Evolutionary conservation across 306 rosid species (phyloP).

Genomic region (Pachyrhizus erosus): DNA sequence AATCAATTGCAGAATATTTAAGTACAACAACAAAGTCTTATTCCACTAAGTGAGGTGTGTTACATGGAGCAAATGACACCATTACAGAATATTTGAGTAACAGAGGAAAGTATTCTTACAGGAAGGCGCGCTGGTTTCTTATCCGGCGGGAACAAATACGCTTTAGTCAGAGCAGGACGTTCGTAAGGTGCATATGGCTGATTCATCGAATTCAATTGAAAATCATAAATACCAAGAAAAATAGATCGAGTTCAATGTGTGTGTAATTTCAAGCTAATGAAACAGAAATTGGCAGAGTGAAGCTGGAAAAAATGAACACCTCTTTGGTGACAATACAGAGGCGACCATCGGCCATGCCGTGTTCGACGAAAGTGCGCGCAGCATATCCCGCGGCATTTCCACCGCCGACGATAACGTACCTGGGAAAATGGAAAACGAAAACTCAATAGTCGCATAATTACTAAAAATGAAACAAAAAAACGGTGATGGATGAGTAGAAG

Average conservation of each 20-base stretch:
- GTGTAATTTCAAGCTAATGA: too few relatives aligned
- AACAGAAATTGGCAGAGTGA: not conserved
- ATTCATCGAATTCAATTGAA: not conserved
- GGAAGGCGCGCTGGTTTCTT: constrained; percentile 97
- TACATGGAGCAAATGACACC: too few relatives aligned
- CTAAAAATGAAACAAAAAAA: not conserved
- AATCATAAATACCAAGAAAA: not conserved
- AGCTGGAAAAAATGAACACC: constrained; percentile 45
- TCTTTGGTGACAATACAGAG: constrained; percentile 90
- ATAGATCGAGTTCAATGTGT: not conserved
- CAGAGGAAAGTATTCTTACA: constrained; percentile 52
- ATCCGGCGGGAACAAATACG: constrained; percentile 79
- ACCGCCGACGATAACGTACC: constrained; percentile 97
- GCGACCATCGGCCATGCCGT: constrained; percentile 97
- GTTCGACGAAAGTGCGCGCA: constrained; percentile 89
- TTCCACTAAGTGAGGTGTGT: not conserved
- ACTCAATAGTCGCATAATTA: not conserved
- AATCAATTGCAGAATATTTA: not conserved
- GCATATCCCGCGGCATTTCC: constrained; percentile 98
- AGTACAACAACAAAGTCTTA: not conserved
- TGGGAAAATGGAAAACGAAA: not conserved
- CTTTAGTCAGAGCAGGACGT: constrained; percentile 95
- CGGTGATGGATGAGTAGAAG: constrained; percentile 5
- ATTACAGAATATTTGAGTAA: not conserved
- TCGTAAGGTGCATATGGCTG: constrained; percentile 94